Percentiles rank a stretch among this genome's conserved stretches.
Conservation (phyloP, 331 rosid species). For the Malus hybrid region DNA sequence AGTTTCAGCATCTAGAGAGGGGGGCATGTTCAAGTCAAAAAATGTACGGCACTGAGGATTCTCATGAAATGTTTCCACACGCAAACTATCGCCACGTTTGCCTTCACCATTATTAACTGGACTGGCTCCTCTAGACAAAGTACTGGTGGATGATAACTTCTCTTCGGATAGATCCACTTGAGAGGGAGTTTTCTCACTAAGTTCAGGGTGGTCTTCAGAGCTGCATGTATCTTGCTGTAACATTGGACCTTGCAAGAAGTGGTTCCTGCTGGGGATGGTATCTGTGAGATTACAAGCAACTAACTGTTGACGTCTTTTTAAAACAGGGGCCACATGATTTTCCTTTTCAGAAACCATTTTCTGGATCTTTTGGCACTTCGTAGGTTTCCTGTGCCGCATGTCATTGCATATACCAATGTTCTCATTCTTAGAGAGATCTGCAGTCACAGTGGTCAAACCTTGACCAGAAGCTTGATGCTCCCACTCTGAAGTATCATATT, state of each 20-base stretch:
- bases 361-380: conserved; percentile 25
- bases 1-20: conserved; percentile 44
- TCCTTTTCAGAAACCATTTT: conserved; percentile 24
- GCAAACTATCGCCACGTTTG: conserved; percentile 22
- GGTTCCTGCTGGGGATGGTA: conserved; percentile 16
- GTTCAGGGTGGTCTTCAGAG: conserved; percentile 21
- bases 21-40: conserved; percentile 73
- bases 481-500: conserved; percentile 27
- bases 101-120: conserved; percentile 25
- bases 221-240: conserved; percentile 38
- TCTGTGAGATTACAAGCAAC: conserved; percentile 37
- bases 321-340: conserved; percentile 24
- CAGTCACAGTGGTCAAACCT: background rate
- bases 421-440: conserved; percentile 18
- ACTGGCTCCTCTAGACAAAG: conserved; percentile 29
- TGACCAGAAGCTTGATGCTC: conserved; percentile 21
- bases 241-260: conserved; percentile 24
- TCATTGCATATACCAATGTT: conserved; percentile 13
- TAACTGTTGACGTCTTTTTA: conserved; percentile 33
- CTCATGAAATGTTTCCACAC: conserved; percentile 32
- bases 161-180: conserved; percentile 23
- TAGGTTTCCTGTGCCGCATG: conserved; percentile 14
- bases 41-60: conserved; percentile 31
- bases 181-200: conserved; percentile 15
- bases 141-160: conserved; percentile 22